phyloP scores from a whole-genome alignment of 768 basidiomycete genomes.

The Mycena metata region DNA sequence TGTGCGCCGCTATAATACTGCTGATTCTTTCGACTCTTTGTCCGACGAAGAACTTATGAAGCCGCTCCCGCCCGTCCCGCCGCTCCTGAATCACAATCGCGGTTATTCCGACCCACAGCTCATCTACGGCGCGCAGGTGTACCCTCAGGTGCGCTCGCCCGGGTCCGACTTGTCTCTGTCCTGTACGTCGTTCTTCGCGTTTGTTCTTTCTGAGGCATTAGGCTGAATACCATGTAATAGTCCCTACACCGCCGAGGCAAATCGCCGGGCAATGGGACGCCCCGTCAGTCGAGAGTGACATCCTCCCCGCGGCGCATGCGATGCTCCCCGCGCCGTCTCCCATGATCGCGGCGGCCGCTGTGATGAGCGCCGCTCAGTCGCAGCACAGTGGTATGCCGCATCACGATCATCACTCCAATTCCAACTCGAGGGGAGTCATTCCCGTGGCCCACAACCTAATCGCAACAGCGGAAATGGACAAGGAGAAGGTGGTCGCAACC shows the following conservation, averaged over 20 bases:
- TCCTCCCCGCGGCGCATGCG: slow-evolving; percentile 17
- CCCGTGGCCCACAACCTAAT: neutral
- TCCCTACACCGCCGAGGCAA: slow-evolving; percentile 6
- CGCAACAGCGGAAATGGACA: slow-evolving; percentile 22
- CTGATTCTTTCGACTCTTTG: slow-evolving; percentile 13
- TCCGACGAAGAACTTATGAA: neutral
- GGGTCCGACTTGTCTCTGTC: slow-evolving; percentile 1
- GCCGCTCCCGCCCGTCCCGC: slow-evolving; percentile 33
- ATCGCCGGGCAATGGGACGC: slow-evolving; percentile 1
- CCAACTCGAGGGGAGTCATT: neutral
- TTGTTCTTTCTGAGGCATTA: neutral
- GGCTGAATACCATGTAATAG: slow-evolving; percentile 1
- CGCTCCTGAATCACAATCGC: slow-evolving; percentile 26
- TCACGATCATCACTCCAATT: neutral
- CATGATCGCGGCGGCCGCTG: slow-evolving; percentile 20
- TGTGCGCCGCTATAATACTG: slow-evolving; percentile 17
- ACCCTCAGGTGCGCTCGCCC: slow-evolving; percentile 17
- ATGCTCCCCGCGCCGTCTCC: slow-evolving; percentile 22
- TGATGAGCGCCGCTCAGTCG: slow-evolving; percentile 5
- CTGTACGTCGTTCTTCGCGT: neutral
- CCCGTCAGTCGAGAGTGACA: neutral
- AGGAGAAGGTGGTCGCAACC: slow-evolving; percentile 31
- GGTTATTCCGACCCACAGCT: slow-evolving; percentile 30
- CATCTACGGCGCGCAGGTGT: slow-evolving; percentile 28
- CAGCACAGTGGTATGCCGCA: neutral